Base-by-base conservation (phyloP, 352 stramenopile genomes). In the Albugo candida region DNA sequence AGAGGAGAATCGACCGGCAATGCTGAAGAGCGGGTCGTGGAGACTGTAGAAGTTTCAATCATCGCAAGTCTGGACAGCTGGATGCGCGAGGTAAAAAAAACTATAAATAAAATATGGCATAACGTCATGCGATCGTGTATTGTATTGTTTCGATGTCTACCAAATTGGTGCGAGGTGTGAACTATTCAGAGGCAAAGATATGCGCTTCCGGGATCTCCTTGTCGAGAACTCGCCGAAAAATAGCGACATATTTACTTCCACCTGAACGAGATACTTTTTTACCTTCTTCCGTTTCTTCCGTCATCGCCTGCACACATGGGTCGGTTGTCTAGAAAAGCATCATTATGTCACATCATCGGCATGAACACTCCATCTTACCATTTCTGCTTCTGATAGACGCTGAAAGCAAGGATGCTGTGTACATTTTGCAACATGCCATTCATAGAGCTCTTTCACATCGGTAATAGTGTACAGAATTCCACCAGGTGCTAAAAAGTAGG, bases 401-500 rank as follows among this genome's bases (percentile, higher is more conserved):
- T 76, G 66, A 54, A 98, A 98, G 59, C 88, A 81, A 34, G 92
- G 86, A 69, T 99, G 94, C 16, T 51, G 70, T 34, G 84, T 69
- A 58, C 85, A 93, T 51, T 98, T 96, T 31, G 82, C 77, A 0
- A 97, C 79, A 60, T 98, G 94, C 95, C 95, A 99, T 48, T 95
- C 65, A 60, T 98, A 87, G 45, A 99, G 73, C 56, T 98, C 92
- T 48, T 97, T 80, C 13, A 99, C 95, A 63, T 99, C 95, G 19
- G 95, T 99, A 61, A 99, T 98, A 44, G 83, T 96, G 80, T 99
- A 99, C 46, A 99, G 61, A 48, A 94, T 83, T 20, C 85, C 92
- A 20, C 71, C 77, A 13, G 83, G 78, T 48, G 74, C 74, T 31
- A 99, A 69, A 31, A 97, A 65, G 63, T 97, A 98, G 20, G 92